Conservation (phyloP, 345 rosid species). For the Pugionium cornutum region DNA sequence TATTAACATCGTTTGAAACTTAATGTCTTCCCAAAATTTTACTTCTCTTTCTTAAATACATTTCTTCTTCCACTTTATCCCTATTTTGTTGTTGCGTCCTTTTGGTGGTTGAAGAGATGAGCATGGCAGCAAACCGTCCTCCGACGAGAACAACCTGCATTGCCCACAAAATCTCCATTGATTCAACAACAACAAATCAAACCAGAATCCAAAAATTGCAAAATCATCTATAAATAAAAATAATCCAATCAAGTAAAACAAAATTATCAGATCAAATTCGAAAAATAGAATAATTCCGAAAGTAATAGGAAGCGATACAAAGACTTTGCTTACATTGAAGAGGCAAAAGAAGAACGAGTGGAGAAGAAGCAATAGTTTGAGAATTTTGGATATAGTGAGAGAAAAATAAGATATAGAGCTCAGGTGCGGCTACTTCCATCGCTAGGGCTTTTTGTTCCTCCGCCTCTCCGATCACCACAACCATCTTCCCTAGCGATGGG, state of each 20-base stretch:
- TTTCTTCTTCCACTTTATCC: not conserved
- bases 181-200: constrained; percentile 7
- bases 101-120: constrained; percentile 39
- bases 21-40: too few relatives aligned
- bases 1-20: too few relatives aligned
- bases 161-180: constrained; percentile 24
- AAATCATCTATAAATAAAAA: not conserved
- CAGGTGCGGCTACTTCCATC: constrained; percentile 26
- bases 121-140: constrained; percentile 42
- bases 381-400: constrained; percentile 24
- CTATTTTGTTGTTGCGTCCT: constrained; percentile 25
- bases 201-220: not conserved
- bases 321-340: constrained; percentile 47
- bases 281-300: not conserved
- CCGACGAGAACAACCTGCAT: constrained; percentile 49
- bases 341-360: constrained; percentile 33
- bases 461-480: constrained; percentile 68
- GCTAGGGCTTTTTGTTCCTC: constrained; percentile 64
- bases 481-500: constrained; percentile 98
- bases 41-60: constrained; percentile 3
- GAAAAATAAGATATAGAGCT: constrained; percentile 30
- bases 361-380: constrained; percentile 35
- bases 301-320: too few relatives aligned
- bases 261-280: not conserved
- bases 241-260: not conserved